Evolutionary conservation across 2,329 filamentous ascomycete species (phyloP).

Genomic region (Plenodomus biglobosus): DNA sequence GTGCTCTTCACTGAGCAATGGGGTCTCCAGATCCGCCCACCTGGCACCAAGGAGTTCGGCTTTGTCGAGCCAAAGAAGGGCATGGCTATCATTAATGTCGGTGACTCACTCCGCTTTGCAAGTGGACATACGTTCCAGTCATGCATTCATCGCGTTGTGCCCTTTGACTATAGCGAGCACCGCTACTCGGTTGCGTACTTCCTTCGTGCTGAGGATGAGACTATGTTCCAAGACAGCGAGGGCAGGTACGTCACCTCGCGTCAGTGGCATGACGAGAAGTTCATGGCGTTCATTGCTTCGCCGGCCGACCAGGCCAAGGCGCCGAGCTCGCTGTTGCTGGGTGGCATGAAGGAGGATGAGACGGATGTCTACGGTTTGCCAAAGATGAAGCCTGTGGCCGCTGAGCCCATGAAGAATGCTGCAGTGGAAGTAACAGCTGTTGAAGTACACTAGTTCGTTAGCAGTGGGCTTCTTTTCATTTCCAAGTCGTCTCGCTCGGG

Average conservation of each 20-base stretch:
- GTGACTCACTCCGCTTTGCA: conserved; percentile 61
- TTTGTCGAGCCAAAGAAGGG: conserved; percentile 54
- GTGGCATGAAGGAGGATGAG: conserved; percentile 10
- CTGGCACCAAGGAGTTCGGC: conserved; percentile 47
- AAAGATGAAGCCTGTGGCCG: conserved; percentile 1
- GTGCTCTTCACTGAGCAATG: conserved; percentile 56
- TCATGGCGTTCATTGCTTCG: conserved; percentile 31
- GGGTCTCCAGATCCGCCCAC: conserved; percentile 60
- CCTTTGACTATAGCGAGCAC: conserved; percentile 55
- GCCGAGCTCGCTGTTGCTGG: conserved; percentile 7
- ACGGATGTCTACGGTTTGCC: conserved; percentile 3
- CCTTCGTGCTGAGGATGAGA: conserved; percentile 59
- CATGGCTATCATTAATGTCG: conserved; percentile 60
- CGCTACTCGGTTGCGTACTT: conserved; percentile 63
- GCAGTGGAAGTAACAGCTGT: conserved; percentile 5
- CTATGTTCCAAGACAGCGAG: conserved; percentile 58
- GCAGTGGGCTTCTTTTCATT: background rate
- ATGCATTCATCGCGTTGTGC: conserved; percentile 61
- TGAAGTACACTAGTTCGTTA: conserved; percentile 1
- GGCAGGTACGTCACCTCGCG: conserved; percentile 57
- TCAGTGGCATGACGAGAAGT: conserved; percentile 40
- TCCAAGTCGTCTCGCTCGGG: background rate
- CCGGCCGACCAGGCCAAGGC: conserved; percentile 8
- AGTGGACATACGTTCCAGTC: conserved; percentile 57
- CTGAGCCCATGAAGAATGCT: background rate